Conservation (phyloP, 2,329 filamentous ascomycete genomes). For the Fusarium devonianum region DNA sequence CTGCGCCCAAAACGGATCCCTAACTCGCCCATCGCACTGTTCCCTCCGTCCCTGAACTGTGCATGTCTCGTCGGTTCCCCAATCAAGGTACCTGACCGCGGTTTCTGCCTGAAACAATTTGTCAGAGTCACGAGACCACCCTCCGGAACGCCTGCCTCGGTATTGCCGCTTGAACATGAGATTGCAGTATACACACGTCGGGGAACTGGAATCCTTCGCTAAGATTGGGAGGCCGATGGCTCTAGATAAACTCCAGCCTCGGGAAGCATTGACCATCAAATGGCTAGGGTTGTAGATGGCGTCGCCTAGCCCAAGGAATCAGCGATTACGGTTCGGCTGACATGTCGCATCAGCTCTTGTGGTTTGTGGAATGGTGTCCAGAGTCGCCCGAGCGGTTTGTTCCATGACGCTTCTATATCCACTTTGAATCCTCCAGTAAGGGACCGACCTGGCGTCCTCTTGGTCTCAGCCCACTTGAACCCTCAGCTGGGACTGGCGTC, state of each 20-base stretch:
- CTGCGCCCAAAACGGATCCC: too few species aligned
- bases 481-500: slow-evolving; percentile 7
- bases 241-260: slow-evolving; percentile 19
- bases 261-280: slow-evolving; percentile 4
- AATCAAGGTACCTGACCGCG: too few species aligned
- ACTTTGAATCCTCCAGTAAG: slow-evolving; percentile 21
- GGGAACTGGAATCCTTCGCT: not conserved
- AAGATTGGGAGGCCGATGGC: too few species aligned
- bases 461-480: slow-evolving; percentile 14
- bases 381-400: slow-evolving; percentile 24
- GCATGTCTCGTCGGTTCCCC: slow-evolving; percentile 2
- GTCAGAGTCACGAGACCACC: slow-evolving; percentile 17
- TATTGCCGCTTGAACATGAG: too few species aligned
- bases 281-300: slow-evolving; percentile 19
- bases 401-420: slow-evolving; percentile 29
- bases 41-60: not conserved
- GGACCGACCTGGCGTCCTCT: slow-evolving; percentile 9
- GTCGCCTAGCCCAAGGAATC: slow-evolving; percentile 27
- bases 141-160: slow-evolving; percentile 1
- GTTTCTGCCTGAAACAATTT: not conserved
- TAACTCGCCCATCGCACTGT: not conserved
- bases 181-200: too few species aligned
- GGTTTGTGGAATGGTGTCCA: slow-evolving; percentile 28
- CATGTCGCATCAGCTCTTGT: slow-evolving; percentile 26
- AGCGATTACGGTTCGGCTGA: slow-evolving; percentile 34